Percentiles rank a stretch among this genome's conserved stretches.
These are phyloP conservation scores for Davidsoniella eucalypti DNA, from an alignment of 2,329 filamentous ascomycete species.

Conservation along the genomic window DNA sequence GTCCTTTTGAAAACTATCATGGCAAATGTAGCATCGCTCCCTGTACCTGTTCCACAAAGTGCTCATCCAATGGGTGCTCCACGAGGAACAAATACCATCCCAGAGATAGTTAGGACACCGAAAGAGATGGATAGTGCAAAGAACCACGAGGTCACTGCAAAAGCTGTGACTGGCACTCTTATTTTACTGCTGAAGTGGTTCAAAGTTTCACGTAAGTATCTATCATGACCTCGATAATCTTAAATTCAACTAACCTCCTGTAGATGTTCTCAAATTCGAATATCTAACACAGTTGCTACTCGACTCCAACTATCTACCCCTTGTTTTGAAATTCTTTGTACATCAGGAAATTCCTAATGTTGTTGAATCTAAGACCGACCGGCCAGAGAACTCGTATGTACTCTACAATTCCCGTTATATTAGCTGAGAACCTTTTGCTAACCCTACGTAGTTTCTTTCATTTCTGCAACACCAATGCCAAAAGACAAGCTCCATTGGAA, in stretches of 20 bases:
- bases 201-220: slow-evolving; percentile 71
- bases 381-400: slow-evolving; percentile 59
- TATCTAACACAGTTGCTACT: slow-evolving; percentile 85
- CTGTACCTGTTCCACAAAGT: slow-evolving; percentile 10
- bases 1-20: slow-evolving; percentile 81
- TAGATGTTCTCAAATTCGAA: slow-evolving; percentile 88
- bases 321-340: slow-evolving; percentile 84
- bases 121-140: slow-evolving; percentile 74
- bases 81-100: slow-evolving; percentile 28
- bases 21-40: slow-evolving; percentile 68
- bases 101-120: slow-evolving; percentile 21
- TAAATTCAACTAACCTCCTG: slow-evolving; percentile 14
- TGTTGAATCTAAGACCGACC: slow-evolving; percentile 71
- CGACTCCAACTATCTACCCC: slow-evolving; percentile 85
- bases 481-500: neutral
- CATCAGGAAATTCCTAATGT: slow-evolving; percentile 86
- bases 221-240: neutral
- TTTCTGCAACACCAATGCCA: slow-evolving; percentile 60
- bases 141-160: slow-evolving; percentile 71
- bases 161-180: slow-evolving; percentile 80
- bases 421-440: neutral
- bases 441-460: slow-evolving; percentile 57
- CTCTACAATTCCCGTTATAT: neutral
- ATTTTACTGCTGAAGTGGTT: slow-evolving; percentile 91
- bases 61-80: slow-evolving; percentile 15